A percentile compares a stretch with the other conserved stretches of the same genome.
These are phyloP conservation scores for Canariomyces notabilis DNA, from an alignment of 2,329 filamentous ascomycete genomes.

Conservation along the genomic window DNA sequence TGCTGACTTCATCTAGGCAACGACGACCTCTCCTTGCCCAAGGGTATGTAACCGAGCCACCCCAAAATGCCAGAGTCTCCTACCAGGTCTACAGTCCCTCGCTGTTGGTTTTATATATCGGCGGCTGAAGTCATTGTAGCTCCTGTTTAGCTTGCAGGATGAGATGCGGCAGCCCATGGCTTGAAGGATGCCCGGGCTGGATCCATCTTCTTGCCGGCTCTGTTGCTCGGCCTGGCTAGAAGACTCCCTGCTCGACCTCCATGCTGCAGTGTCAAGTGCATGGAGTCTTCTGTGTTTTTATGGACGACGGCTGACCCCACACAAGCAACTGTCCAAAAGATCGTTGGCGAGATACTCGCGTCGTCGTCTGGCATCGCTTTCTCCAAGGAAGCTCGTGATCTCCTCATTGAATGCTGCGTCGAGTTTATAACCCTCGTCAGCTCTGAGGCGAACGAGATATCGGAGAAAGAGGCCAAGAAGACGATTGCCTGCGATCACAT, in stretches of 20 bases:
- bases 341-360: conserved; percentile 89
- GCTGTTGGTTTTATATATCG: conserved; percentile 3
- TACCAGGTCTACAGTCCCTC: conserved; percentile 1
- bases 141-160: not conserved
- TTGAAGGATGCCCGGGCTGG: not conserved
- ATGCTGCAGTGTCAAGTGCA: not conserved
- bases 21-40: conserved; percentile 60
- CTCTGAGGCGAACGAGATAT: conserved; percentile 98
- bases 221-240: not conserved
- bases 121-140: conserved; percentile 7
- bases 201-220: not conserved
- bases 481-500: conserved; percentile 98
- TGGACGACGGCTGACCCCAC: conserved; percentile 27
- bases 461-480: conserved; percentile 98
- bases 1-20: conserved; percentile 45
- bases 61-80: not conserved
- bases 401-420: conserved; percentile 97
- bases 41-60: conserved; percentile 42
- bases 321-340: conserved; percentile 68
- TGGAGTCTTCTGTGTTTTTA: not conserved
- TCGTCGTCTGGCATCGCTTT: conserved; percentile 72
- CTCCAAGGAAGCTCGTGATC: conserved; percentile 88
- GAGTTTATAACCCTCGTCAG: conserved; percentile 98
- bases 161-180: not conserved
- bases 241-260: not conserved